These are phyloP conservation scores for Aschersonia sp. DNA, from an alignment of 2,329 filamentous ascomycete genomes.

Conservation along the genomic window DNA sequence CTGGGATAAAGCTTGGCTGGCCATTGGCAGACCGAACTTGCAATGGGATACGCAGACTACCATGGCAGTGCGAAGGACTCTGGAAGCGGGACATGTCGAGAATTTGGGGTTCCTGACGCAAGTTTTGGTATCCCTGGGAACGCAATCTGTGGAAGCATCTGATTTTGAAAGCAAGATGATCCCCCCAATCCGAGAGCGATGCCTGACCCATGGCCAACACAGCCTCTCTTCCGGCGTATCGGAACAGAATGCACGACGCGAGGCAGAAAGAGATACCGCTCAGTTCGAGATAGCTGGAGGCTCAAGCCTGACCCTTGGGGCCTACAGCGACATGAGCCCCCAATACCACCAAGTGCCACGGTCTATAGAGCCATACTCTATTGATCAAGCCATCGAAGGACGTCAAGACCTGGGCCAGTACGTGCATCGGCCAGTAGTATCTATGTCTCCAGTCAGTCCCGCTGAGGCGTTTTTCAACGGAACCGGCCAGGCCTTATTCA, in stretches of 20 bases:
- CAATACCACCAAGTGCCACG: slow-evolving; percentile 1
- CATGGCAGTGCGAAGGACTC: slow-evolving; percentile 24
- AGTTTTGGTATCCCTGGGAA: slow-evolving; percentile 23
- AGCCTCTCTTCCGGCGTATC: not conserved
- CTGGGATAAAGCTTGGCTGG: slow-evolving; percentile 22
- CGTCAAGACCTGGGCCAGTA: not conserved
- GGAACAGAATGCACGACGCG: slow-evolving; percentile 1
- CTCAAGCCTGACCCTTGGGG: not conserved
- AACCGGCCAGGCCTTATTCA: slow-evolving; percentile 1
- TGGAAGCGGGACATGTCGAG: slow-evolving; percentile 29
- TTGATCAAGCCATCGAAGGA: not conserved
- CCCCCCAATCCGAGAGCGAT: slow-evolving; percentile 4
- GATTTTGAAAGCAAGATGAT: slow-evolving; percentile 1
- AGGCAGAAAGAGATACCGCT: not conserved
- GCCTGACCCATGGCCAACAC: slow-evolving; percentile 2
- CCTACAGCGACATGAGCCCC: not conserved
- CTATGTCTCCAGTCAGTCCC: slow-evolving; percentile 1
- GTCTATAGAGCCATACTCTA: slow-evolving; percentile 1
- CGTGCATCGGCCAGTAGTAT: not conserved
- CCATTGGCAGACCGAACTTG: slow-evolving; percentile 18
- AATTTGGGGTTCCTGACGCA: slow-evolving; percentile 23
- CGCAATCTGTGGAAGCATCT: slow-evolving; percentile 2
- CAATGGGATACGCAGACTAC: slow-evolving; percentile 28
- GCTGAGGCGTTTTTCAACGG: slow-evolving; percentile 2
- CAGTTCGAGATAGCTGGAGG: not conserved